Evolutionary conservation across 768 basidiomycete species (phyloP).

Genomic region (Phanerochaete sordida): DNA sequence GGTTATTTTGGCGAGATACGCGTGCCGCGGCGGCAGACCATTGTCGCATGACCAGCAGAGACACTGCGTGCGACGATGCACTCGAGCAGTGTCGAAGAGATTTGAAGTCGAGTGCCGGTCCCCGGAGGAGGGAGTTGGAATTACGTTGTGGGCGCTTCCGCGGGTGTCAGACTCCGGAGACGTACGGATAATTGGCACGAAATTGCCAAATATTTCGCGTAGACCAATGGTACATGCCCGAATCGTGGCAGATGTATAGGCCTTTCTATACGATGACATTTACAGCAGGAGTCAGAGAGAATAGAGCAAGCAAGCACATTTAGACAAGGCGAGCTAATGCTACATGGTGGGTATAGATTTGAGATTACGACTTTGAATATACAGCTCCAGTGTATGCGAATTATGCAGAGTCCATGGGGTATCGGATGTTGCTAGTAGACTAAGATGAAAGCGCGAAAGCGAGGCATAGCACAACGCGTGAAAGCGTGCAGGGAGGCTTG

Average conservation of each 20-base stretch:
- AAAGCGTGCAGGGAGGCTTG: not conserved
- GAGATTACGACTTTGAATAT: not conserved
- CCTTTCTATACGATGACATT: not conserved
- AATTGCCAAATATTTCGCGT: not conserved
- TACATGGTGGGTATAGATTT: constrained; percentile 1
- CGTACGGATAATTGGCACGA: not conserved
- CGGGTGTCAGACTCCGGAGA: not conserved
- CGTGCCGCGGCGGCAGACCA: constrained; percentile 24
- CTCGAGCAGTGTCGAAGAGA: not conserved
- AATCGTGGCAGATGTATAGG: not conserved
- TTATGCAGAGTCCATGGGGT: not conserved
- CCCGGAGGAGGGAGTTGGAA: constrained; percentile 2
- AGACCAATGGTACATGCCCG: not conserved
- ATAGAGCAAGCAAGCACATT: not conserved
- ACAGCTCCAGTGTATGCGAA: not conserved
- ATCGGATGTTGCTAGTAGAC: not conserved
- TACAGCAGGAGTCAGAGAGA: not conserved
- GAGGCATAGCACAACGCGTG: not conserved
- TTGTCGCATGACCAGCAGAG: constrained; percentile 30
- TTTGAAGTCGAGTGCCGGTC: not conserved
- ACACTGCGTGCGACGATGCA: constrained; percentile 15
- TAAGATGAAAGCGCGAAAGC: not conserved
- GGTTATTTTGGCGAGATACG: constrained; percentile 12
- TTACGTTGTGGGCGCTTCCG: constrained; percentile 4
- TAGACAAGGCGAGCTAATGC: not conserved